Conservation (phyloP, 768 basidiomycete genomes). For the Russula vinacea region DNA sequence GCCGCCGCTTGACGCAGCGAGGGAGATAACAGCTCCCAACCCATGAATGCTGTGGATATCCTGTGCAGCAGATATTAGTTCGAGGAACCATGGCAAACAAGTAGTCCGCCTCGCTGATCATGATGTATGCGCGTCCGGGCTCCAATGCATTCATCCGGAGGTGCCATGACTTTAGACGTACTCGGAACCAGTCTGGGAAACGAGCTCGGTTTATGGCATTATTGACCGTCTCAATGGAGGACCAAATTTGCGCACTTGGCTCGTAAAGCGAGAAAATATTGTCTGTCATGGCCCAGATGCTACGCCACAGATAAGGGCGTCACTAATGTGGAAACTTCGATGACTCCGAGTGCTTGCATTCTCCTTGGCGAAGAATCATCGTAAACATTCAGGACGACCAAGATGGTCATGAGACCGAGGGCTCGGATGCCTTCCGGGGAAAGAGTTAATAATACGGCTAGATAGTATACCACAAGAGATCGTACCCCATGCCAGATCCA, state of each 20-base stretch:
- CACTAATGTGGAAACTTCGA: neutral
- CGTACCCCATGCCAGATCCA: slow-evolving; percentile 70
- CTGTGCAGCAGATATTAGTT: slow-evolving; percentile 36
- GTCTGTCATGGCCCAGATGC: slow-evolving; percentile 52
- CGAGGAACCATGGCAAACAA: neutral
- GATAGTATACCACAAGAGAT: neutral
- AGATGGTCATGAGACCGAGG: neutral
- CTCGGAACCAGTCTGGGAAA: slow-evolving; percentile 50
- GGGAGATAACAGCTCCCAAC: slow-evolving; percentile 63
- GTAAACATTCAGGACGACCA: slow-evolving; percentile 22
- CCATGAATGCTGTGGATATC: slow-evolving; percentile 73
- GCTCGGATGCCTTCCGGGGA: neutral
- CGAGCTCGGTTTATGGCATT: slow-evolving; percentile 34
- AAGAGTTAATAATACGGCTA: neutral
- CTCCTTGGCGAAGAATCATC: slow-evolving; percentile 14
- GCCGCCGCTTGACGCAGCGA: slow-evolving; percentile 65
- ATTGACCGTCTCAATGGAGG: slow-evolving; percentile 43
- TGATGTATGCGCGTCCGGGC: slow-evolving; percentile 72
- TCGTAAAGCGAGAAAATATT: slow-evolving; percentile 55
- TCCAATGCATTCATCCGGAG: slow-evolving; percentile 63
- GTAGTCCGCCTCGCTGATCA: slow-evolving; percentile 46
- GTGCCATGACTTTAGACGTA: slow-evolving; percentile 55
- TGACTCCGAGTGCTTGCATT: slow-evolving; percentile 14
- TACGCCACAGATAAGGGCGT: slow-evolving; percentile 31
- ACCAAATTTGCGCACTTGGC: slow-evolving; percentile 54